These are phyloP conservation scores for Pseudomonodictys pantanalensis DNA, from an alignment of 495 filamentous ascomycete species.

Conservation along the genomic window DNA sequence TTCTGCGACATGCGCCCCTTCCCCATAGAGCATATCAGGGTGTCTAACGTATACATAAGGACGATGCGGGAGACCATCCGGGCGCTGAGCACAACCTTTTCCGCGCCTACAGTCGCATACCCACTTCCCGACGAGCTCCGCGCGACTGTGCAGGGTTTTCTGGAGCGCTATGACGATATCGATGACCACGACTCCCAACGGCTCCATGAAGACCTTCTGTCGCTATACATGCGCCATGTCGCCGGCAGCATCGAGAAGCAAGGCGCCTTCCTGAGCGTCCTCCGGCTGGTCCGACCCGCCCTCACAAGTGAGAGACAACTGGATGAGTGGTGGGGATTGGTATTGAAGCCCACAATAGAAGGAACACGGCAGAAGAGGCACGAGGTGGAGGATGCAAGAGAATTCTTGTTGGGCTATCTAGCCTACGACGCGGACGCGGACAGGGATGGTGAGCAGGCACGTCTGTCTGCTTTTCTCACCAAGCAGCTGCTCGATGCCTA, in stretches of 20 bases:
- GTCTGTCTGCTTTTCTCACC: constrained; percentile 46
- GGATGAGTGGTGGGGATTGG: constrained; percentile 64
- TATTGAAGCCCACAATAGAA: constrained; percentile 58
- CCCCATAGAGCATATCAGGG: too few relatives aligned
- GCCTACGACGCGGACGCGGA: constrained; percentile 58
- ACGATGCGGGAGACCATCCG: constrained; percentile 61
- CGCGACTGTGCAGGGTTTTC: constrained; percentile 57
- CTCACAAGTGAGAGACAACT: constrained; percentile 53
- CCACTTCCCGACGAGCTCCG: constrained; percentile 63
- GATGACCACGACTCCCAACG: constrained; percentile 60
- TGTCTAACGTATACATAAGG: too few relatives aligned
- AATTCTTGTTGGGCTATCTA: constrained; percentile 56
- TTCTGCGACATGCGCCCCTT: too few relatives aligned
- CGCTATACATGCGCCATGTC: constrained; percentile 57
- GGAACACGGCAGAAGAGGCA: constrained; percentile 56
- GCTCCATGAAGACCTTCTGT: constrained; percentile 64
- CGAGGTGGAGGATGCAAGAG: constrained; percentile 56
- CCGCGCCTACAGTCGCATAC: constrained; percentile 45
- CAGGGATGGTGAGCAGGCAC: constrained; percentile 42
- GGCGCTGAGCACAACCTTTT: constrained; percentile 54
- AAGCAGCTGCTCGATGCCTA: constrained; percentile 59
- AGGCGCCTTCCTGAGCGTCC: constrained; percentile 59
- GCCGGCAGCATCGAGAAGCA: constrained; percentile 51
- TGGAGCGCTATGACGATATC: constrained; percentile 55
- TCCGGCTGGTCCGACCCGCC: constrained; percentile 58